A percentile compares a stretch with the other conserved stretches of the same genome.
Evolutionary conservation across 176 grass and related monocot species (phyloP).

Genomic region (Bromus sterilis): DNA sequence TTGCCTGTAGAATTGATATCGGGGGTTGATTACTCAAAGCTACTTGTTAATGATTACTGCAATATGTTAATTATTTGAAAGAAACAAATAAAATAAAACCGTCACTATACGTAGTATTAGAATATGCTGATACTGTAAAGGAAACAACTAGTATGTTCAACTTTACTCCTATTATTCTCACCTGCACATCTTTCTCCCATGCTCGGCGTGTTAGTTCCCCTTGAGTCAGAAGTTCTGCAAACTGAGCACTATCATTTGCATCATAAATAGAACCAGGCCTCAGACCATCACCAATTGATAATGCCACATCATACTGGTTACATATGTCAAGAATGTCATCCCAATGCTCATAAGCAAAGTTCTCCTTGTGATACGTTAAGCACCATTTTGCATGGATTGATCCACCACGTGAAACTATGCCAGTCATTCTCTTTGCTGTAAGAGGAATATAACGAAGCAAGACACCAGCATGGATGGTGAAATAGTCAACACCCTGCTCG

Average conservation of each 20-base stretch:
- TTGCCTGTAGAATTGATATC: neutral
- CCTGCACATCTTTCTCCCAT: conserved; percentile 99
- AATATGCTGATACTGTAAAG: neutral
- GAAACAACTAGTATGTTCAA: neutral
- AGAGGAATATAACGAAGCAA: conserved; percentile 95
- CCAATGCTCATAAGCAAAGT: conserved; percentile 99
- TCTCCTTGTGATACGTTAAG: conserved; percentile 91
- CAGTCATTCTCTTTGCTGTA: conserved; percentile 96
- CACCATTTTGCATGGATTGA: conserved; percentile 99
- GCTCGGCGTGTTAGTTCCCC: conserved; percentile 91
- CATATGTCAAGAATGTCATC: conserved; percentile 99
- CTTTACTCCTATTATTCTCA: conserved; percentile 13
- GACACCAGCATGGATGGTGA: conserved; percentile 95
- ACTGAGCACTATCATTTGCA: conserved; percentile 97
- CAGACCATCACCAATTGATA: conserved; percentile 94
- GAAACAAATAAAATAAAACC: neutral
- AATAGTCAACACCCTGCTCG: conserved; percentile 98
- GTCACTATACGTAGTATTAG: neutral
- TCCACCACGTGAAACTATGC: conserved; percentile 95
- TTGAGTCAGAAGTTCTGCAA: conserved; percentile 92
- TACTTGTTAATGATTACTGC: neutral
- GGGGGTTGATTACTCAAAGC: neutral
- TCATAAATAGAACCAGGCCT: conserved; percentile 97
- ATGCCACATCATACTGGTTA: conserved; percentile 89
- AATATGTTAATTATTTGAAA: neutral